These are phyloP conservation scores for Polyporus tsugae DNA, from an alignment of 1,284 basidiomycete genomes.

Conservation along the genomic window DNA sequence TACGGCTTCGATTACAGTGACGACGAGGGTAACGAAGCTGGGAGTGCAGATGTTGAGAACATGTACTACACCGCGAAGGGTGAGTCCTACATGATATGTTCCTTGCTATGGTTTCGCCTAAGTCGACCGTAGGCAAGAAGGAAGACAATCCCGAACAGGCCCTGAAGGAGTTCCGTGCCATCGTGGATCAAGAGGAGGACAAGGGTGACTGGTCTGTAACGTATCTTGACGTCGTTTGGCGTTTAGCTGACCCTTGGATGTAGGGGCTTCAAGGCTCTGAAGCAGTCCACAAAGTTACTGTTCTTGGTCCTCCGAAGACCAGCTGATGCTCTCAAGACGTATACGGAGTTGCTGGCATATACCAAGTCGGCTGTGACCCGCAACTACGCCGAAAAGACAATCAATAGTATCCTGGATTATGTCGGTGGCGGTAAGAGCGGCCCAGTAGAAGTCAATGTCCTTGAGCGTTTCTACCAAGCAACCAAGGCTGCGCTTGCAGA, in stretches of 20 bases:
- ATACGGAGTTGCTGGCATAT: constrained; percentile 87
- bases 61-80: constrained; percentile 98
- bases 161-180: constrained; percentile 85
- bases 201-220: constrained; percentile 88
- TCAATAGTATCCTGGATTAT: constrained; percentile 98
- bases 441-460: constrained; percentile 83
- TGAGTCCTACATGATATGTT: constrained; percentile 48
- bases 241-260: constrained; percentile 4
- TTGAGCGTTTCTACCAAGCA: constrained; percentile 95
- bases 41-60: constrained; percentile 95
- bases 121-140: constrained; percentile 76
- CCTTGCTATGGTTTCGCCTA: constrained; percentile 14
- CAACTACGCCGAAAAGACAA: constrained; percentile 96
- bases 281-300: constrained; percentile 96
- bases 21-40: constrained; percentile 81
- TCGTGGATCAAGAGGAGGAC: constrained; percentile 89
- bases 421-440: constrained; percentile 93
- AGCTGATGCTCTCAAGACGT: constrained; percentile 86
- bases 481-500: constrained; percentile 92
- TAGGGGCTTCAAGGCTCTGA: constrained; percentile 99
- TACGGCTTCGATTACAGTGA: constrained; percentile 98
- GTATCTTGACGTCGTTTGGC: background rate
- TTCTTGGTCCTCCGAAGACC: constrained; percentile 85
- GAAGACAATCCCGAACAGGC: constrained; percentile 92
- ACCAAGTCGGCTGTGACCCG: constrained; percentile 93